A percentile compares a stretch with the other conserved stretches of the same genome.
Evolutionary conservation across 2,329 filamentous ascomycete genomes (phyloP).

Genomic region (Fusarium verticillioides): DNA sequence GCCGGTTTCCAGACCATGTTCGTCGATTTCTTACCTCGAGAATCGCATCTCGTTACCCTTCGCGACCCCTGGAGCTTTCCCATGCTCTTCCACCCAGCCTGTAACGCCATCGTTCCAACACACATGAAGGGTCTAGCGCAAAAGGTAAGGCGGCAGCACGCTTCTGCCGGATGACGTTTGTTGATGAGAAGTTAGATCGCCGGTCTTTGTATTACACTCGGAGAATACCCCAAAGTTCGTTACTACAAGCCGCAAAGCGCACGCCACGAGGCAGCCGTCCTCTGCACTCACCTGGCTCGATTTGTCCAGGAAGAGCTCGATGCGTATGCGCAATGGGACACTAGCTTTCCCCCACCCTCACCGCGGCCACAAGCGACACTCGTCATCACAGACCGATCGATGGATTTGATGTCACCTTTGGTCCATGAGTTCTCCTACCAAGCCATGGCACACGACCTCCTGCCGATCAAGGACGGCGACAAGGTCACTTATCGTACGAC

Average conservation of each 20-base stretch:
- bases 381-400: slow-evolving; percentile 88
- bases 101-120: slow-evolving; percentile 82
- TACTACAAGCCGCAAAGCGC: slow-evolving; percentile 84
- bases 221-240: slow-evolving; percentile 91
- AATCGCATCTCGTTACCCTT: slow-evolving; percentile 92
- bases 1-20: slow-evolving; percentile 85
- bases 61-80: slow-evolving; percentile 97
- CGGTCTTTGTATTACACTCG: slow-evolving; percentile 86
- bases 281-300: slow-evolving; percentile 87
- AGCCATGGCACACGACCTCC: slow-evolving; percentile 94
- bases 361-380: slow-evolving; percentile 83
- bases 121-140: slow-evolving; percentile 89
- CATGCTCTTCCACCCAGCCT: slow-evolving; percentile 88
- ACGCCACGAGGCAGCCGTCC: slow-evolving; percentile 85
- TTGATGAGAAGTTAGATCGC: slow-evolving; percentile 48
- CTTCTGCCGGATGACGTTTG: background rate
- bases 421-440: slow-evolving; percentile 98
- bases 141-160: slow-evolving; percentile 68
- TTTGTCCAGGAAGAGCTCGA: slow-evolving; percentile 95
- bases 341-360: slow-evolving; percentile 83
- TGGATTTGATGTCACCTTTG: slow-evolving; percentile 89
- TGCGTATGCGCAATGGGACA: slow-evolving; percentile 84
- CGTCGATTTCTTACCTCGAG: slow-evolving; percentile 88
- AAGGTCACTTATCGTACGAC: slow-evolving; percentile 87
- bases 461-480: slow-evolving; percentile 88